phyloP scores from a whole-genome alignment of 306 rosid species.

The Medicago ruthenica region DNA sequence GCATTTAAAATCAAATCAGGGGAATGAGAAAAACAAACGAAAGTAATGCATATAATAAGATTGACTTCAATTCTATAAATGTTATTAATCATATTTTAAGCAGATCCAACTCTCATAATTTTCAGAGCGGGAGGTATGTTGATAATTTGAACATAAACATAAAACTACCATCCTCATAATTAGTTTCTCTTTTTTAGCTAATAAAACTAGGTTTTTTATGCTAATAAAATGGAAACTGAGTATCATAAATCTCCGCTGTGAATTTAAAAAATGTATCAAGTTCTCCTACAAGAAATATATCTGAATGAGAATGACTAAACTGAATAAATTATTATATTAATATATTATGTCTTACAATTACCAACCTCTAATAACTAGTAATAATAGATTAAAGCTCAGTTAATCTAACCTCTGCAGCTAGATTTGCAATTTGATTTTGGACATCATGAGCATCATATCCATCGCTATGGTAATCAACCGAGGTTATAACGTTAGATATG shows the following conservation, averaged over 20 bases:
- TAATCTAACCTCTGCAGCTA: conserved; percentile 51
- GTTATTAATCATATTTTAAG: conserved; percentile 1
- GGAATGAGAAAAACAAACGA: conserved; percentile 12
- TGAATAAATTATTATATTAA: too few species aligned
- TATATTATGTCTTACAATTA: not conserved
- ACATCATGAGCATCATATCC: conserved; percentile 45
- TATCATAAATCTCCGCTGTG: too few species aligned
- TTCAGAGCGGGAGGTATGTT: not conserved
- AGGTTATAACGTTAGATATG: conserved; percentile 50
- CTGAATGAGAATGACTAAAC: not conserved
- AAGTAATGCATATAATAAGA: not conserved
- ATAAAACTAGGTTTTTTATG: too few species aligned
- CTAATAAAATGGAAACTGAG: too few species aligned
- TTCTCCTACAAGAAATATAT: not conserved
- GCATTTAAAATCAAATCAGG: conserved; percentile 5
- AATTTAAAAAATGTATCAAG: not conserved
- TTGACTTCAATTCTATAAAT: conserved; percentile 3
- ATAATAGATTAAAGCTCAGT: conserved; percentile 8
- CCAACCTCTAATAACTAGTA: not conserved
- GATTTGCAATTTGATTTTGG: conserved; percentile 36
- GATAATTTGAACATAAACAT: conserved; percentile 14
- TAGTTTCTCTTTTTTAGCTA: too few species aligned
- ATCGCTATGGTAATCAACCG: conserved; percentile 46
- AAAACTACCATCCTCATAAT: not conserved
- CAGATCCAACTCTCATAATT: not conserved